phyloP scores from a whole-genome alignment of 441 rosid species.

The Pelargonium cotyledonis region DNA sequence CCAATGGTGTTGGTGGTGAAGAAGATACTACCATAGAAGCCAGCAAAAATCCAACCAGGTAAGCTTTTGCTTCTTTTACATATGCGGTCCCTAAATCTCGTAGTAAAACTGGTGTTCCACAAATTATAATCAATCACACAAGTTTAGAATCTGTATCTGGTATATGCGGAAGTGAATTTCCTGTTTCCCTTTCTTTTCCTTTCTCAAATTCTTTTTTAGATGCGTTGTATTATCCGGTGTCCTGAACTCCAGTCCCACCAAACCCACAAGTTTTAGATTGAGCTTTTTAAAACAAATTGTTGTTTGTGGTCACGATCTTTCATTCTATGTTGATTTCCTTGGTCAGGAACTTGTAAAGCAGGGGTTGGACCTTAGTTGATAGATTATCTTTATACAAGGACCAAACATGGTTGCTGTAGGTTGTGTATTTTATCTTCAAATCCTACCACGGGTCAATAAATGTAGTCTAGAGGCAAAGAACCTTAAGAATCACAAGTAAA shows the following conservation, averaged over 20 bases:
- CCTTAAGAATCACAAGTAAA: too few species aligned
- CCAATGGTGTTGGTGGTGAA: constrained; percentile 37
- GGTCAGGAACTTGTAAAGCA: neutral
- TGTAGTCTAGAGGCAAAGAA: too few species aligned
- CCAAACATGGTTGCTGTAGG: too few species aligned
- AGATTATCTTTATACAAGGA: neutral
- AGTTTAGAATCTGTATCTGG: neutral
- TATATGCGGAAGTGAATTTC: neutral
- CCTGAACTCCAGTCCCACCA: neutral
- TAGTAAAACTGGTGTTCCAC: neutral
- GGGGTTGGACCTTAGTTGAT: neutral
- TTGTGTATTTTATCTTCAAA: too few species aligned
- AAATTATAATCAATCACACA: neutral
- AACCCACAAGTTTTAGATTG: neutral
- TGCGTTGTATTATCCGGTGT: neutral
- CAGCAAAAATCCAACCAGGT: constrained; percentile 50
- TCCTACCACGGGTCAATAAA: too few species aligned
- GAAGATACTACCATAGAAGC: constrained; percentile 52
- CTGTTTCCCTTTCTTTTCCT: neutral
- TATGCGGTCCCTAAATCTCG: neutral
- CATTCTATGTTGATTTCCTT: neutral
- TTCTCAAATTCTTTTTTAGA: neutral
- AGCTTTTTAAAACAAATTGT: neutral
- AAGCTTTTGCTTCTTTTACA: constrained; percentile 6
- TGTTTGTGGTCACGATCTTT: neutral